Conservation (phyloP, 495 filamentous ascomycete species). For the Evernia prunastri region DNA sequence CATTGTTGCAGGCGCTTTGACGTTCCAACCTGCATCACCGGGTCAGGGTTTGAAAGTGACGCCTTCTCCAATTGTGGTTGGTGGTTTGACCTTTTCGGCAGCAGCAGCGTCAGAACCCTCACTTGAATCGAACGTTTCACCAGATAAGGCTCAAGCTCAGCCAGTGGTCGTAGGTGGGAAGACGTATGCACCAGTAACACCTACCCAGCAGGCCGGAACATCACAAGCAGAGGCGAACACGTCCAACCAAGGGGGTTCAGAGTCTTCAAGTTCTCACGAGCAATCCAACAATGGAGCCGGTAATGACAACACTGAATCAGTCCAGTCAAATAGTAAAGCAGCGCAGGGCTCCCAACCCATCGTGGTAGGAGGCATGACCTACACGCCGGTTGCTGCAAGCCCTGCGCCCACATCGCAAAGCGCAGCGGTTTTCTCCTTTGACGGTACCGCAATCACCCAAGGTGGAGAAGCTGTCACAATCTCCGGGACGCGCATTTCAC, state of each 20-base stretch:
- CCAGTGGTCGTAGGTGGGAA: slow-evolving; percentile 2
- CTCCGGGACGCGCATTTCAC: background rate
- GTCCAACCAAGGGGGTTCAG: background rate
- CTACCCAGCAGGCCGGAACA: background rate
- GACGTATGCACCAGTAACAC: background rate
- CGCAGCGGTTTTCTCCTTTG: background rate
- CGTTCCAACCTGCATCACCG: background rate
- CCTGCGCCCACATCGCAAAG: background rate
- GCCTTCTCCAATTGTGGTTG: background rate
- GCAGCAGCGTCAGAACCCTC: background rate
- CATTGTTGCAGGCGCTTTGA: background rate
- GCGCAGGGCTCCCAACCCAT: background rate
- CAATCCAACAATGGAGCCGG: background rate
- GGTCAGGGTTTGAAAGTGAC: background rate
- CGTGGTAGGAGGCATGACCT: background rate
- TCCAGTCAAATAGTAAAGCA: background rate
- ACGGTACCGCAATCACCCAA: background rate
- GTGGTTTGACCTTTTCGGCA: background rate
- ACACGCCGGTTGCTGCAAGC: background rate
- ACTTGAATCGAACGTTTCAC: background rate
- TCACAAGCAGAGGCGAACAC: background rate
- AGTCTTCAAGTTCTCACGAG: background rate
- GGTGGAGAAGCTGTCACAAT: background rate
- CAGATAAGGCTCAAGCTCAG: background rate
- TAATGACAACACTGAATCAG: background rate